Evolutionary conservation across 1,284 basidiomycete species (phyloP).

Genomic region (Leccinum huronense): DNA sequence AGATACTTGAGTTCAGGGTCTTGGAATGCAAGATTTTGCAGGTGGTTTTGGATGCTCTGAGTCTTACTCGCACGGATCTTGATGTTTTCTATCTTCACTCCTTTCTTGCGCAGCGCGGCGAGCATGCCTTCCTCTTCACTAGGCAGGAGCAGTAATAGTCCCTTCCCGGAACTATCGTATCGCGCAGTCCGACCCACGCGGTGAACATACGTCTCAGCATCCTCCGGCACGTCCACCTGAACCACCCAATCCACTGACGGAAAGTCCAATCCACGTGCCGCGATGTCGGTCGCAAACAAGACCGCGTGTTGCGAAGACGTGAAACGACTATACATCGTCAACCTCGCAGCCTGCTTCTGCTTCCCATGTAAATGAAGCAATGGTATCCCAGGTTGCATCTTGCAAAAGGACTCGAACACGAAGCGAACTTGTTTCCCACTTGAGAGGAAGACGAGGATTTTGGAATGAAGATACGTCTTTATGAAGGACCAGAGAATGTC

Average conservation of each 20-base stretch:
- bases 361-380: conserved; percentile 95
- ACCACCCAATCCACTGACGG: conserved; percentile 97
- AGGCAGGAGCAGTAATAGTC: conserved; percentile 80
- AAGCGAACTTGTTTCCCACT: conserved; percentile 97
- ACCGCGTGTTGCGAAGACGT: conserved; percentile 77
- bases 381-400: conserved; percentile 90
- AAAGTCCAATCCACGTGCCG: conserved; percentile 96
- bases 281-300: conserved; percentile 95
- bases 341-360: conserved; percentile 89
- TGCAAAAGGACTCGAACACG: conserved; percentile 95
- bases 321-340: conserved; percentile 83
- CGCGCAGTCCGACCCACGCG: conserved; percentile 94
- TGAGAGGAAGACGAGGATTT: conserved; percentile 93
- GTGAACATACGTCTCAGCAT: conserved; percentile 98
- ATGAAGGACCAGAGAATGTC: conserved; percentile 94
- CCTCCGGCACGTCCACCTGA: conserved; percentile 97
- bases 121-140: conserved; percentile 93
- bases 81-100: conserved; percentile 77
- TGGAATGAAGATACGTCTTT: conserved; percentile 90
- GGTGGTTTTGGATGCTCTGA: conserved; percentile 80
- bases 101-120: conserved; percentile 69
- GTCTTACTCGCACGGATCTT: conserved; percentile 91
- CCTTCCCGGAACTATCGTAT: conserved; percentile 90
- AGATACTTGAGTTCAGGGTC: conserved; percentile 98
- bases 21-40: conserved; percentile 93